These are phyloP conservation scores for Penicillium soppii DNA, from an alignment of 495 filamentous ascomycete species.

Conservation along the genomic window DNA sequence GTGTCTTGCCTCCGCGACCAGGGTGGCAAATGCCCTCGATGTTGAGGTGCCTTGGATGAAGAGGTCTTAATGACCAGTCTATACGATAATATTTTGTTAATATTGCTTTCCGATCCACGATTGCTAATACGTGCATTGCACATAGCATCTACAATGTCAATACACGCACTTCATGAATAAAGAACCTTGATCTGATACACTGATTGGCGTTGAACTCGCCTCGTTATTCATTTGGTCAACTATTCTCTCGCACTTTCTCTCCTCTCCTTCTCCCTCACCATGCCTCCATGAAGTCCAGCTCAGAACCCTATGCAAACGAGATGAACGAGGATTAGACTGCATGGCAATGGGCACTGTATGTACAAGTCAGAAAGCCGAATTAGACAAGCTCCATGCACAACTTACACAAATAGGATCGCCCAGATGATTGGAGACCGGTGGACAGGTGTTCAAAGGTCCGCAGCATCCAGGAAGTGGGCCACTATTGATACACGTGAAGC, in stretches of 20 bases:
- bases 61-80: neutral
- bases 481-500: slow-evolving; percentile 12
- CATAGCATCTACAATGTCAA: slow-evolving; percentile 2
- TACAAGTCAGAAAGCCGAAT: neutral
- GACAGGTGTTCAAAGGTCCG: slow-evolving; percentile 13
- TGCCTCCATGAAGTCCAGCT: neutral
- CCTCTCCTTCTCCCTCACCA: neutral
- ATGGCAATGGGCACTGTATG: slow-evolving; percentile 15
- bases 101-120: neutral
- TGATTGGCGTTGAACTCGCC: too few species aligned
- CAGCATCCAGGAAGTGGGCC: slow-evolving; percentile 22
- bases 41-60: slow-evolving; percentile 43
- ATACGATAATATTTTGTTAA: neutral
- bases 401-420: slow-evolving; percentile 24
- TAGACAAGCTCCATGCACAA: neutral
- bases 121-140: slow-evolving; percentile 2
- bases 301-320: slow-evolving; percentile 11
- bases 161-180: neutral
- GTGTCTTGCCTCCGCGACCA: slow-evolving; percentile 54
- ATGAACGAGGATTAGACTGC: slow-evolving; percentile 1
- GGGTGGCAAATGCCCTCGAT: slow-evolving; percentile 47
- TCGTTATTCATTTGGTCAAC: too few species aligned
- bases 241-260: too few species aligned
- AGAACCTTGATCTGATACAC: neutral
- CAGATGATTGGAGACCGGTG: slow-evolving; percentile 10